Conservation (phyloP, 2,329 filamentous ascomycete genomes). For the Aspergillus hiratsukae region DNA sequence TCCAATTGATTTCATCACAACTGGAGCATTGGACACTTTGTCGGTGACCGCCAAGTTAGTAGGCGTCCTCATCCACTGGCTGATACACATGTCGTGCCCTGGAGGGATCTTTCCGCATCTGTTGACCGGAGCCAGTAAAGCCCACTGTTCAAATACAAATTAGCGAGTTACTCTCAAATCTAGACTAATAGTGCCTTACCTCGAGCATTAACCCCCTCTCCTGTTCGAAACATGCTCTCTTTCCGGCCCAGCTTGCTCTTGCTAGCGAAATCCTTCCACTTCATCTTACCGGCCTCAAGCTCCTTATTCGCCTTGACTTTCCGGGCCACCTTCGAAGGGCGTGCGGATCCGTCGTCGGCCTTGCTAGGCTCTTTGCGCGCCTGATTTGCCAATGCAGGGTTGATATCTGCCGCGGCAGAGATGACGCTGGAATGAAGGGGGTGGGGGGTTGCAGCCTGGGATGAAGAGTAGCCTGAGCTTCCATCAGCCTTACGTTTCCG, state of each 20-base stretch:
- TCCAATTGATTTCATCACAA: background rate
- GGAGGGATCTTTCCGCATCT: constrained; percentile 88
- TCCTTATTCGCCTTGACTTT: constrained; percentile 87
- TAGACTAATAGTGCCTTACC: constrained; percentile 50
- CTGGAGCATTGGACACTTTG: constrained; percentile 1
- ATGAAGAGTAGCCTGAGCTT: constrained; percentile 51
- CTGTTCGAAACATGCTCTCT: constrained; percentile 95
- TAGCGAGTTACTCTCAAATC: constrained; percentile 3
- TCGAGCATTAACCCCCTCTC: constrained; percentile 78
- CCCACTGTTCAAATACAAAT: constrained; percentile 61
- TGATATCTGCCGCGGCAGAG: constrained; percentile 62
- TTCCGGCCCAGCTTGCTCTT: constrained; percentile 73
- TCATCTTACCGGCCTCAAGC: constrained; percentile 82
- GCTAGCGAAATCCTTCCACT: constrained; percentile 88
- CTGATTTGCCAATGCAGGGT: constrained; percentile 61
- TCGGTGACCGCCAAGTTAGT: constrained; percentile 20
- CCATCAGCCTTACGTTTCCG: constrained; percentile 85
- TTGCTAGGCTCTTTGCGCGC: constrained; percentile 62
- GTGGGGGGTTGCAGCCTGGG: constrained; percentile 38
- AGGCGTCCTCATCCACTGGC: constrained; percentile 64
- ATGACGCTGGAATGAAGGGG: constrained; percentile 53
- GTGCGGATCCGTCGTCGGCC: constrained; percentile 53
- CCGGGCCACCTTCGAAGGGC: constrained; percentile 65
- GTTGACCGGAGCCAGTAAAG: constrained; percentile 90
- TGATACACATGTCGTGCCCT: constrained; percentile 82